Base-by-base conservation (phyloP, 2,329 filamentous ascomycete species). In the Passalora sequoiae region DNA sequence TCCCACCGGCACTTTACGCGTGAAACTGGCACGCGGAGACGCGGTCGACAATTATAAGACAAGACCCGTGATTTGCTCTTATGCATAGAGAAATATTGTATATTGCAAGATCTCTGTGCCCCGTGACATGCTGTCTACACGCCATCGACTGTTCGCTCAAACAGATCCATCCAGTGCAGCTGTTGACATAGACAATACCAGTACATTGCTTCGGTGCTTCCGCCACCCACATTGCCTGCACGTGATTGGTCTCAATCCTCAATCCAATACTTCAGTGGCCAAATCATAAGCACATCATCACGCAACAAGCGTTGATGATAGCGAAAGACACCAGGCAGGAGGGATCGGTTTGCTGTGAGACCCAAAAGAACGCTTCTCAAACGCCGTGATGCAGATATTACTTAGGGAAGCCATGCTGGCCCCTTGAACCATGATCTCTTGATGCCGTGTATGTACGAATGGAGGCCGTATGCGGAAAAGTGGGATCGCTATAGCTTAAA, bases 371-470 rank as follows among this genome's bases (percentile, higher is more conserved):
- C 32, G 39, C 44, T 47, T 35, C 40, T 39, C 19, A 38, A 45
- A 51, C 46, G 46, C 51, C 51, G 32, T 38, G 22, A 51, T 51
- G 44, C 48, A 15, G 25, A 45, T 40, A 53, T 46, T 51, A 54
- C 24, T 43, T 39, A 47, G 33, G 37, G 42, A 25, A 31, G 21
- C 36, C 29, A 21, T 24, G 38, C 29, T 44, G 17, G 36, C 40
- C 30, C 29, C 44, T 37, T 33, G 33, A 39, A 32, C 29, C 38
- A 29, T 40, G 24, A 37, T 19, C 40, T 46, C 44, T 46, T 47
- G 43, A 51, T 51, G 48, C 49, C 51, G 46, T 52, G 30, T 52
- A 54, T 54, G 51, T 54, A 52, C 51, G 51, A 50, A 12, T 54
- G 43, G 38, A 44, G 42, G 30, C 40, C 19, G 40, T 46, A 50